Evolutionary conservation across 257 asterid genomes (phyloP).

Genomic region (Coffea eugenioides): DNA sequence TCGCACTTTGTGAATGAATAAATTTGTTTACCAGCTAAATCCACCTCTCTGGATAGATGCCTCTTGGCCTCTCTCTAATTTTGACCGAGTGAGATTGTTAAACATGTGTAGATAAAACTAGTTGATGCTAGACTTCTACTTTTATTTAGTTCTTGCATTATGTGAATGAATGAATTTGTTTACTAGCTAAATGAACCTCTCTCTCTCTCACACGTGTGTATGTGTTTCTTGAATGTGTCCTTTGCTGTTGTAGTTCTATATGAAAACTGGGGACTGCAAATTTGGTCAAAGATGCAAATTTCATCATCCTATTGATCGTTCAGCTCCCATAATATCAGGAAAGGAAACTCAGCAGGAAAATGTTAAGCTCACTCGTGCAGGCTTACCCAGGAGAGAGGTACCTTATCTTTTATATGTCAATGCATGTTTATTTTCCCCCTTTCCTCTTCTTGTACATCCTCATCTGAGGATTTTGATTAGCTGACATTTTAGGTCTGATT

Average conservation of each 20-base stretch:
- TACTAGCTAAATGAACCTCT: neutral
- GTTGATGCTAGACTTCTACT: neutral
- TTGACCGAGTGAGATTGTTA: neutral
- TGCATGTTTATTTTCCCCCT: neutral
- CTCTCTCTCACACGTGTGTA: neutral
- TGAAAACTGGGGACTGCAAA: conserved; percentile 94
- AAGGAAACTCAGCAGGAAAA: conserved; percentile 46
- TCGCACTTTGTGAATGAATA: neutral
- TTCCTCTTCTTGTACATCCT: neutral
- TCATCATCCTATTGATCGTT: conserved; percentile 86
- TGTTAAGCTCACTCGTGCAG: conserved; percentile 84
- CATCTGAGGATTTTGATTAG: neutral
- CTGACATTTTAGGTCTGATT: neutral
- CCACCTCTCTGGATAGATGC: neutral
- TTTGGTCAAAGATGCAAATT: conserved; percentile 76
- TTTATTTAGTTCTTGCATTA: neutral
- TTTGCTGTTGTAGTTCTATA: conserved; percentile 58
- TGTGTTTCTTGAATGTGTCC: neutral
- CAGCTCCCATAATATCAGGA: conserved; percentile 39
- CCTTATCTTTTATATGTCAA: conserved; percentile 7
- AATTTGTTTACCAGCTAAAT: neutral
- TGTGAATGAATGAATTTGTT: neutral
- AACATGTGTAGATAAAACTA: neutral
- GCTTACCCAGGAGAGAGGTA: conserved; percentile 98
- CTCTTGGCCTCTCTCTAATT: no score